Conservation (phyloP, 495 filamentous ascomycete species). For the Trichoderma gamsii region DNA sequence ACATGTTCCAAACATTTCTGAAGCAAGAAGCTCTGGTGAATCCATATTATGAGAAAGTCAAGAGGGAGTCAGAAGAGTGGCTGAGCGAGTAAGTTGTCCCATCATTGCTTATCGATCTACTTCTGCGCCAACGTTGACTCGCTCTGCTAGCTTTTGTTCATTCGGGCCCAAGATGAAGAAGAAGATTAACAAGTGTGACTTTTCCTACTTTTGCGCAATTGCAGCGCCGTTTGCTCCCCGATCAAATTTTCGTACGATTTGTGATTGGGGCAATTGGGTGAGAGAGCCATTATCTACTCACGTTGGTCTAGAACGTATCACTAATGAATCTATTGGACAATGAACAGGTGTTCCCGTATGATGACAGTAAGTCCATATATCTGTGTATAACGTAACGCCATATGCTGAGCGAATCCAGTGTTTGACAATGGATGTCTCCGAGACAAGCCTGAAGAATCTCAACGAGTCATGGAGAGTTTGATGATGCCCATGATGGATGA, state of each 20-base stretch:
- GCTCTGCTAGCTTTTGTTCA: not conserved
- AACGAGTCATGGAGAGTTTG: constrained; percentile 23
- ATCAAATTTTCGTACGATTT: constrained; percentile 25
- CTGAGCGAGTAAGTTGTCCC: not conserved
- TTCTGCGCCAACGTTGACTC: not conserved
- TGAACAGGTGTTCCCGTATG: constrained; percentile 8
- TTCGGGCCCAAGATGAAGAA: constrained; percentile 21
- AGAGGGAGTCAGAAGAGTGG: constrained; percentile 9
- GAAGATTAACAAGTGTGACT: constrained; percentile 19
- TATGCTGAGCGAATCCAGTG: constrained; percentile 18
- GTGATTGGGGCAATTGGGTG: constrained; percentile 35
- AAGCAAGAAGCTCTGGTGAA: constrained; percentile 26
- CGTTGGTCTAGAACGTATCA: not conserved
- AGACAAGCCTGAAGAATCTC: constrained; percentile 24
- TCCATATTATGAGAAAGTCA: constrained; percentile 25
- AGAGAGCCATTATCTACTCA: not conserved
- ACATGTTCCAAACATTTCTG: constrained; percentile 32
- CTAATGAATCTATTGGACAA: not conserved
- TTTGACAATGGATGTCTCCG: constrained; percentile 30
- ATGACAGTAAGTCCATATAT: not conserved
- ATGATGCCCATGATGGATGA: constrained; percentile 22
- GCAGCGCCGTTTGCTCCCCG: constrained; percentile 22
- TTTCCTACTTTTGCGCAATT: constrained; percentile 25
- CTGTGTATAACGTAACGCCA: not conserved
- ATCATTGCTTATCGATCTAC: not conserved